These are phyloP conservation scores for Somion occarium DNA, from an alignment of 1,284 basidiomycete genomes.

Conservation along the genomic window DNA sequence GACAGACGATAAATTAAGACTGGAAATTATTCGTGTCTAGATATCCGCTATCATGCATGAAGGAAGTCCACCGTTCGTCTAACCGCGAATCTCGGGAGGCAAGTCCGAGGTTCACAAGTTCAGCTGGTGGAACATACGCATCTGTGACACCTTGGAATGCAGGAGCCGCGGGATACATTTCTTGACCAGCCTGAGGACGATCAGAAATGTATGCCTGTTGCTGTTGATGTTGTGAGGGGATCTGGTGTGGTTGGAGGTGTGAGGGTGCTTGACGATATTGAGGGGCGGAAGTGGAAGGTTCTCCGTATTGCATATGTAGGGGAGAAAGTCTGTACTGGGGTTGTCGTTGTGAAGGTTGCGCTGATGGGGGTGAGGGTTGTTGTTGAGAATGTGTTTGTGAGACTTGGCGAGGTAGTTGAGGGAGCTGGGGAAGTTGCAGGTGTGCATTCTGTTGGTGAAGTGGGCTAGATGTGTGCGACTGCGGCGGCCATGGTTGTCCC, in stretches of 20 bases:
- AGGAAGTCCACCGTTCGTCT: constrained; percentile 27
- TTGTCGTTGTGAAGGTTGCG: background rate
- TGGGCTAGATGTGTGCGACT: constrained; percentile 21
- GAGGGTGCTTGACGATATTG: background rate
- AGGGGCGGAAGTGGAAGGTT: background rate
- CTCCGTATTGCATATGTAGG: background rate
- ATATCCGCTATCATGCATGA: constrained; percentile 29
- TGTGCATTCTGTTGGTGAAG: constrained; percentile 13
- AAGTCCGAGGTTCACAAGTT: constrained; percentile 26
- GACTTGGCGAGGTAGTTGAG: background rate
- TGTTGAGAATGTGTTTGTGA: background rate
- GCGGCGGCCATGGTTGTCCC: constrained; percentile 1
- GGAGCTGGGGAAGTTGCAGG: constrained; percentile 18
- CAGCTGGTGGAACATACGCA: constrained; percentile 21
- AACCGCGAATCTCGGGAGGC: constrained; percentile 24
- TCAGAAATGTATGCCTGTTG: constrained; percentile 6
- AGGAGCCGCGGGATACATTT: constrained; percentile 10
- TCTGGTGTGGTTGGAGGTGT: background rate
- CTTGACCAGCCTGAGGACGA: background rate
- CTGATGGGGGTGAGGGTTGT: background rate
- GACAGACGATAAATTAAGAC: too few relatives aligned
- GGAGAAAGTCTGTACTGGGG: background rate
- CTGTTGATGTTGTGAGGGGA: constrained; percentile 10
- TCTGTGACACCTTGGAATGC: constrained; percentile 9
- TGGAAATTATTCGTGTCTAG: too few relatives aligned